Conservation (phyloP, 176 grass and related monocot genomes). For the Urochloa ruziziensis region DNA sequence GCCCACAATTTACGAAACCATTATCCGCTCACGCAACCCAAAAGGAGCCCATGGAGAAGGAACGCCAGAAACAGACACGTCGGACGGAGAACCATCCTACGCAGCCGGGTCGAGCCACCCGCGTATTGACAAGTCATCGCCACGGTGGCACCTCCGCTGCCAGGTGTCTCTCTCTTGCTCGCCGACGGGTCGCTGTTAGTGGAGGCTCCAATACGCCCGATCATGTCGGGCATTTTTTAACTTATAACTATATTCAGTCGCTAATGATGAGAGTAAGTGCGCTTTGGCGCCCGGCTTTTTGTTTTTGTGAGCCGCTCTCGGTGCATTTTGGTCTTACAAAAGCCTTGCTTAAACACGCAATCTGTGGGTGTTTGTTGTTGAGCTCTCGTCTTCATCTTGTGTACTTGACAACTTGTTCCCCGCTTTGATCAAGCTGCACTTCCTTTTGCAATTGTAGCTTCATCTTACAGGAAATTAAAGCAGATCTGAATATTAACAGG, state of each 20-base stretch:
- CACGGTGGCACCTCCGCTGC: neutral
- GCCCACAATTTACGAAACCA: neutral
- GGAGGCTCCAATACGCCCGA: constrained; percentile 45
- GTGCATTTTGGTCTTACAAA: constrained; percentile 6
- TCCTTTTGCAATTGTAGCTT: neutral
- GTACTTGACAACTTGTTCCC: neutral
- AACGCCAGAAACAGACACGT: constrained; percentile 15
- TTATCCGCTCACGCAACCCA: neutral
- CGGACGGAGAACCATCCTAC: neutral
- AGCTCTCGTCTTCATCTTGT: neutral
- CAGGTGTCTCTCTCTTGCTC: constrained; percentile 3
- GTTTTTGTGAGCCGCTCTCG: constrained; percentile 7
- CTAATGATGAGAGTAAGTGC: constrained; percentile 56
- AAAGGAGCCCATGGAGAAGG: neutral
- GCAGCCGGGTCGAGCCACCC: neutral
- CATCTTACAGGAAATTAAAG: neutral
- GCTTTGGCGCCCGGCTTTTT: constrained; percentile 35
- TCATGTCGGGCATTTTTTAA: constrained; percentile 30
- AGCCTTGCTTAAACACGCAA: constrained; percentile 14
- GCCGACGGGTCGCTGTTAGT: constrained; percentile 41
- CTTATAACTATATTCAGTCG: neutral
- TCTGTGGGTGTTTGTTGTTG: neutral
- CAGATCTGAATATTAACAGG: no score
- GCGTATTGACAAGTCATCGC: constrained; percentile 48
- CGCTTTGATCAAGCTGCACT: neutral